phyloP scores from a whole-genome alignment of 495 filamentous ascomycete genomes.

The Talaromyces proteolyticus region DNA sequence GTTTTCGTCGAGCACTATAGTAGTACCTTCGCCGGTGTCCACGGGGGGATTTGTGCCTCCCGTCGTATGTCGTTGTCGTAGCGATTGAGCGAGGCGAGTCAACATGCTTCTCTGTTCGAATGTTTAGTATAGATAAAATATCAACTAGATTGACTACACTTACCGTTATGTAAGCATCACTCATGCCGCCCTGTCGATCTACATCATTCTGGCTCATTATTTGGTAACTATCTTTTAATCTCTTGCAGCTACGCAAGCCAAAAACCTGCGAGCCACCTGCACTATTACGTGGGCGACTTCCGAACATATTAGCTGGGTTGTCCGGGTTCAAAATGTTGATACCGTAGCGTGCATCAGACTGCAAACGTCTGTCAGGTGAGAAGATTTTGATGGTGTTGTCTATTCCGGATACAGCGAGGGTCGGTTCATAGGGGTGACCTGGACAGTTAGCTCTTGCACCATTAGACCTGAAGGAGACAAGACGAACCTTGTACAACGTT shows the following conservation, averaged over 20 bases:
- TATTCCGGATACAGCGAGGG: slow-evolving; percentile 65
- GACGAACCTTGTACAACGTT: slow-evolving; percentile 62
- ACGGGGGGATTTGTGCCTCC: slow-evolving; percentile 9
- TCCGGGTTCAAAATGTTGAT: slow-evolving; percentile 46
- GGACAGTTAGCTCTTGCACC: background rate
- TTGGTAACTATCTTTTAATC: slow-evolving; percentile 54
- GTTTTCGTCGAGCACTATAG: slow-evolving; percentile 25
- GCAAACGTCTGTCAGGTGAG: slow-evolving; percentile 54
- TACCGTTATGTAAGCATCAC: slow-evolving; percentile 60
- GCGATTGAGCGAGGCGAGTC: slow-evolving; percentile 44
- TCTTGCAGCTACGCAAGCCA: slow-evolving; percentile 50
- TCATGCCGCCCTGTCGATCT: slow-evolving; percentile 53
- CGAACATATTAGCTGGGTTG: slow-evolving; percentile 25
- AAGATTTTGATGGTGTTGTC: slow-evolving; percentile 76
- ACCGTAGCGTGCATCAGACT: slow-evolving; percentile 50
- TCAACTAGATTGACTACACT: too few species aligned
- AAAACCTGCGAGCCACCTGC: slow-evolving; percentile 12
- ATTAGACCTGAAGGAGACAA: background rate
- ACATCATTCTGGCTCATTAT: slow-evolving; percentile 64
- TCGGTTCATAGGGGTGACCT: slow-evolving; percentile 70
- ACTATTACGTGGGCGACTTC: slow-evolving; percentile 9
- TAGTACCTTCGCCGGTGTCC: slow-evolving; percentile 9
- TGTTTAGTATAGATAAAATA: too few species aligned
- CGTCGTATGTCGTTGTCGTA: slow-evolving; percentile 29
- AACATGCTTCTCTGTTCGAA: slow-evolving; percentile 52